Evolutionary conservation across 345 rosid genomes (phyloP).

Genomic region (Brassica napus): Da-Ae NC_063451.1:29295001-29295500

Average conservation of each 20-base stretch:
- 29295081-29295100: slow-evolving; percentile 72
- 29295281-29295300: slow-evolving; percentile 12
- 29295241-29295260: neutral
- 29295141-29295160: too few species aligned
- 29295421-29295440: neutral
- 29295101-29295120: slow-evolving; percentile 78
- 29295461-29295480: neutral
- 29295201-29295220: slow-evolving; percentile 22
- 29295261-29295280: slow-evolving; percentile 14
- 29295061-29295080: slow-evolving; percentile 92
- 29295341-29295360: neutral
- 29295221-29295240: slow-evolving; percentile 4
- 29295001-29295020: slow-evolving; percentile 73
- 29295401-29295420: neutral
- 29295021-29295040: slow-evolving; percentile 79
- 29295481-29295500: neutral
- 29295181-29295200: neutral
- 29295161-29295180: too few species aligned
- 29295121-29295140: slow-evolving; percentile 71
- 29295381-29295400: neutral
- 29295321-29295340: neutral
- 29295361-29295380: neutral
- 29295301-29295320: neutral
- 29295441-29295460: neutral
- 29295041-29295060: slow-evolving; percentile 78